Base-by-base conservation (phyloP, 495 filamentous ascomycete species). In the Stereocaulon alpinum region DNA sequence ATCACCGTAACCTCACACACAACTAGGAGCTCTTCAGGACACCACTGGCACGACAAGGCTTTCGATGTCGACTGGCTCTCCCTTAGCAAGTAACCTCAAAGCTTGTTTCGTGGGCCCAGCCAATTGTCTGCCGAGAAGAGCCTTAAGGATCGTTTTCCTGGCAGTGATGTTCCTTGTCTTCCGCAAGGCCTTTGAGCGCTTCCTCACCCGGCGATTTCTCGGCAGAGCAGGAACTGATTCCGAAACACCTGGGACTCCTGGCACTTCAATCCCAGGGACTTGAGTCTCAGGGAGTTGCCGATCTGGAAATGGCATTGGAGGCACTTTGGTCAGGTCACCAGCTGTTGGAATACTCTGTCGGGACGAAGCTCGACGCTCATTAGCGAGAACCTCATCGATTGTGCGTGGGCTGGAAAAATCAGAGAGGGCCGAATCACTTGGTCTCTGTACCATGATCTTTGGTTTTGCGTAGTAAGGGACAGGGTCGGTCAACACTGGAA, bases 31-130 rank as follows among this genome's bases (percentile, higher is more conserved):
- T 32, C n/a, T 7, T 34, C 30, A 18, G n/a, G 10, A 52, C 34
- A 34, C n/a, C 30, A 30, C 40, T 12, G n/a, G 17, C 30, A 52
- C 66, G 18, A 74, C 66, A 34, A 83, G 75, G 9, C 74, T 73
- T 3, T 65, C 66, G 27, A 77, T 42, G 34, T 75, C 75, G 14
- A 79, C 72, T 52, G 69, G 72, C 49, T 76, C 72, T 63, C 82
- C 78, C 49, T 88, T 84, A 40, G 80, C 71, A 59, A 78, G 49
- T 12, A 50, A 42, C 44, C 61, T 61, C 45, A 67, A 48, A 17
- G 59, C 64, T n/a, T 52, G 52, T 40, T 67, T 67, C 20, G 66
- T 63, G 12, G 67, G 61, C 7, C 27, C 34, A 32, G 64, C 66
- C 27, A 67, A 27, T 18, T 65, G 63, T 37, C 66, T 61, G 22